Evolutionary conservation across 768 basidiomycete species (phyloP), one percentile per base, ranked within the genome.

Genomic region (Podaxis sp.): DNA sequence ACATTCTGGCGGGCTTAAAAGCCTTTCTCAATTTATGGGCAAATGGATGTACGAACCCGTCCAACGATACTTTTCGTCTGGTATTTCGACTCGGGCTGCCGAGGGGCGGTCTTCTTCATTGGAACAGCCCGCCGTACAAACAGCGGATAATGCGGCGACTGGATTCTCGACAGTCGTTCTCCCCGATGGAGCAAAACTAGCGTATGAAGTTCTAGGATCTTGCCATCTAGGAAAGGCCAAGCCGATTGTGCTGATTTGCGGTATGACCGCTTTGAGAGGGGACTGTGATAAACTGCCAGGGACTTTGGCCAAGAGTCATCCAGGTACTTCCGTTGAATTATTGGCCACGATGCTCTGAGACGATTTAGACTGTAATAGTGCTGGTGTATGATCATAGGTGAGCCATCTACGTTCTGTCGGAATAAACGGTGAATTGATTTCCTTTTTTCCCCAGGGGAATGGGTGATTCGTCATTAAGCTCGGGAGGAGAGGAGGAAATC

Each of bases 161-260:
- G 64, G 65, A 48, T 69, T 70, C 65, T 71, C 69, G 2, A 71
- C 65, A 15, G 57, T 75, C 11, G 64, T 61, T 24, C 75, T 80
- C 41, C 71, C 75, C 20, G 80, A 81, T 66, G 81, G 82, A n/a
- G 77, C 81, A 0, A 72, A 71, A 57, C 65, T 80, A 11, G 78
- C 75, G 4, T 83, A 80, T 64, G 75, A 81, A 52, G 64, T 82
- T n/a, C 61, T 78, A 13, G 81, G 81, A n/a, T 68, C 74, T 6
- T 63, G 72, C n/a, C 70, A 78, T 63, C 60, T 76, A 7, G 74
- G 71, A 1, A 66, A 48, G 6, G 63, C 62, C 3, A 64, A 68
- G 15, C 82, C 82, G 6, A 69, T 83, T 41, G 77, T 82, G 2
- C 69, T 82, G 30, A 68, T 84, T 12, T 74, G 75, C 26, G 82